These are phyloP conservation scores for Backusella luteola DNA, from an alignment of 192 early-diverging fungal species.

Conservation along the genomic window DNA sequence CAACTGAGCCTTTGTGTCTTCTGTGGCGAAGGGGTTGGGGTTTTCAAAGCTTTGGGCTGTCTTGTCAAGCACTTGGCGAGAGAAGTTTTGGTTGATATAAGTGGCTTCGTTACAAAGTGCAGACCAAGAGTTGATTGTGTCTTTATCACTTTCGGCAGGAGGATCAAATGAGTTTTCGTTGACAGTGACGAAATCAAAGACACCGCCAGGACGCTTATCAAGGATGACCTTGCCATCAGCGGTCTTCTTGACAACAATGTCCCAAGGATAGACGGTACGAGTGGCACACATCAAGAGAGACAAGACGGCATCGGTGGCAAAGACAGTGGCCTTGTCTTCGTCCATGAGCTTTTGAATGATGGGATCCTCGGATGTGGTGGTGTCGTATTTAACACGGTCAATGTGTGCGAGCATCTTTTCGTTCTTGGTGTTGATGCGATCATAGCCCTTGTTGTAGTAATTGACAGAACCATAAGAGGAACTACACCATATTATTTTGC, in stretches of 20 bases:
- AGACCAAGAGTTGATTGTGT: conserved; percentile 83
- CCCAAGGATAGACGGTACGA: conserved; percentile 93
- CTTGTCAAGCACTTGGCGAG: conserved; percentile 71
- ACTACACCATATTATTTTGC: conserved; percentile 34
- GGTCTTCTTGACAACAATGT: conserved; percentile 86
- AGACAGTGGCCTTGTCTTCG: conserved; percentile 61
- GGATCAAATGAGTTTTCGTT: conserved; percentile 95
- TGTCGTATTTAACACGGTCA: conserved; percentile 69
- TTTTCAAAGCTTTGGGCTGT: conserved; percentile 55
- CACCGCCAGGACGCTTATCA: conserved; percentile 88
- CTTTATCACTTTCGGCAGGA: conserved; percentile 91
- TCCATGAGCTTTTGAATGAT: conserved; percentile 60
- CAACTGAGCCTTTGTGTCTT: conserved; percentile 46
- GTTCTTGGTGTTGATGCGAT: conserved; percentile 79
- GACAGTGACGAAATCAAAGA: conserved; percentile 82
- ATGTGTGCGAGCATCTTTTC: conserved; percentile 71
- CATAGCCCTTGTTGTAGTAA: conserved; percentile 79
- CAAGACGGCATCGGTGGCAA: conserved; percentile 89
- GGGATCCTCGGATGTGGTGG: conserved; percentile 86
- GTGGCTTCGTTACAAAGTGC: conserved; percentile 88
- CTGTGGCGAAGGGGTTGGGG: conserved; percentile 72
- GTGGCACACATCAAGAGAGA: conserved; percentile 91
- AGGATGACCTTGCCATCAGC: conserved; percentile 82
- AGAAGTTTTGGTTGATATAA: conserved; percentile 80
- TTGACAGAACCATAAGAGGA: conserved; percentile 71